A percentile compares a stretch with the other conserved stretches of the same genome.
These are phyloP conservation scores for Paramecium caudatum DNA, from an alignment of 73 alveolate species.

Conservation along the genomic window DNA sequence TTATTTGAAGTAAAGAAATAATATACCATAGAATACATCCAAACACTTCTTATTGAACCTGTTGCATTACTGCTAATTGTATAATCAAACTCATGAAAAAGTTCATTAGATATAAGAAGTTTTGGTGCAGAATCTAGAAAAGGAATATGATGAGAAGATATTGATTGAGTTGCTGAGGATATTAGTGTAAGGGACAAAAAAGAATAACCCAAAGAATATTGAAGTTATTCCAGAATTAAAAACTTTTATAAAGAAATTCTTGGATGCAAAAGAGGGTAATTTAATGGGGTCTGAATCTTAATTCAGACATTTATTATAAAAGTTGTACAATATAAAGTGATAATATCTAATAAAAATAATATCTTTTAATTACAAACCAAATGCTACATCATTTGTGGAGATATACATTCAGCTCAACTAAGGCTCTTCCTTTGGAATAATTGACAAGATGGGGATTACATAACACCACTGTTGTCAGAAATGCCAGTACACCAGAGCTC, in stretches of 20 bases:
- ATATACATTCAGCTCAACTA: not conserved
- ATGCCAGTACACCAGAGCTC: slow-evolving; percentile 53
- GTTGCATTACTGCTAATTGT: not conserved
- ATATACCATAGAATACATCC: not conserved
- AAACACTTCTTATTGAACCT: not conserved
- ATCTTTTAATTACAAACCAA: not conserved
- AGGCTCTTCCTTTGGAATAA: slow-evolving; percentile 28
- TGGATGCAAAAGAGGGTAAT: slow-evolving; percentile 25
- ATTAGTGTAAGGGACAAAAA: not conserved
- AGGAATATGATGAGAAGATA: slow-evolving; percentile 8
- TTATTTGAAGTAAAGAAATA: not conserved
- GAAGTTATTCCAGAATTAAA: not conserved
- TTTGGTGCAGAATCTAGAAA: not conserved
- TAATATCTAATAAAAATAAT: not conserved
- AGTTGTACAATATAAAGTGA: not conserved
- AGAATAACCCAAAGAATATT: not conserved
- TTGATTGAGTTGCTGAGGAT: not conserved
- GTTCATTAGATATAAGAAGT: not conserved
- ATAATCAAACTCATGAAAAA: not conserved
- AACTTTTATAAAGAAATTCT: not conserved
- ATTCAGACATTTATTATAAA: not conserved
- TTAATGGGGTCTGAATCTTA: not conserved
- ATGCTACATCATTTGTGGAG: slow-evolving; percentile 23
- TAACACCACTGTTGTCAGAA: slow-evolving; percentile 26
- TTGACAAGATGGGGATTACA: slow-evolving; percentile 18